Base-by-base conservation (phyloP, 1,139 yeast genomes). In the Debaryomyces fabryi region DNA sequence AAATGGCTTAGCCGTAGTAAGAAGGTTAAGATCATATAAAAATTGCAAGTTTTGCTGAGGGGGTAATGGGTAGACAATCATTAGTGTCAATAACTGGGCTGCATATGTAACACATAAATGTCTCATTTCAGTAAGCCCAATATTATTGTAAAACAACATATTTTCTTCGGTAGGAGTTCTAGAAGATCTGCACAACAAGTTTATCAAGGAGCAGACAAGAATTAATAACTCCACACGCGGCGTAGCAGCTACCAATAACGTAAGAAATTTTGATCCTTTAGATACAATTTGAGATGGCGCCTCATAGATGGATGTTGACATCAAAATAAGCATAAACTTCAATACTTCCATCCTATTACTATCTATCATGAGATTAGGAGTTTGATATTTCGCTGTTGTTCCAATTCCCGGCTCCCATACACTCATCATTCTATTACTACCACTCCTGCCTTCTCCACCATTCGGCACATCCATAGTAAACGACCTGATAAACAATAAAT, bases 391-490 rank as follows among this genome's bases (percentile, higher is more conserved):
- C 3, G 74, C 69, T 10, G 66, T 54, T 2, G 63, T 63, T 0
- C 91, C 95, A 37, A 89, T 76, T 2, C 96, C 96, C 0, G 88
- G 82, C 57, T 88, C 95, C 96, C 96, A 88, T 2, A 85, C 50
- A 23, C 54, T 48, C 15, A 56, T 45, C 16, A 36, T 41, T 9
- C 49, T 52, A 32, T 49, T 52, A 7, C 16, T 39, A 32, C 21
- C 35, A 4, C 2, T 42, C 40, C 13, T 18, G 9, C n/a, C 13
- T 12, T 33, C 36, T 16, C 29, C 39, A 18, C 48, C 46, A 6
- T 44, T 51, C 2, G 45, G 33, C 10, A 30, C 23, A 38, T 64
- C 63, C 2, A 83, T 62, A 0, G 95, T 83, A 59, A 87, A 88
- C 0, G 82, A 85, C 29, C 77, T 72, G 44, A 78, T 74, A 60